phyloP scores from a whole-genome alignment of 352 stramenopile genomes.

The Globisporangium spinosum region DNA sequence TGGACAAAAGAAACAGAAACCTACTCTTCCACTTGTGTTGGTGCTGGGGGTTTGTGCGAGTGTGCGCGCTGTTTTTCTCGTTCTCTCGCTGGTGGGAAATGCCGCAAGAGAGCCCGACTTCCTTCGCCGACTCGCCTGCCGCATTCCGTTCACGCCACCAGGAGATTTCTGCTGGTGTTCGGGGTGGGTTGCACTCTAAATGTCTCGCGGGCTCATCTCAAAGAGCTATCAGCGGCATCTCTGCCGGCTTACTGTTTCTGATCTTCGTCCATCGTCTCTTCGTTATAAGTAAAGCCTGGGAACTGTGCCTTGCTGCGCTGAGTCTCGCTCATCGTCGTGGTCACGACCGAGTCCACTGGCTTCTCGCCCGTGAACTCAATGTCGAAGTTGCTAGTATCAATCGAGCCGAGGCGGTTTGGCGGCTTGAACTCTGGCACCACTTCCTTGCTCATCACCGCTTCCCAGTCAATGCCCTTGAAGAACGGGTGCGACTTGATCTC shows the following conservation, averaged over 20 bases:
- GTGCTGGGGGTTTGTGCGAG: background rate
- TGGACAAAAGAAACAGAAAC: conserved; percentile 19
- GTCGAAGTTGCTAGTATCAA: conserved; percentile 94
- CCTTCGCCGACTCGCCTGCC: background rate
- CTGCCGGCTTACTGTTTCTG: conserved; percentile 66
- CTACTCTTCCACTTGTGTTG: conserved; percentile 12
- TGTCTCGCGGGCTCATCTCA: conserved; percentile 10
- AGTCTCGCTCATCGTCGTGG: conserved; percentile 88
- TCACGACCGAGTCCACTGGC: conserved; percentile 88
- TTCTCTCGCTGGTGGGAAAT: conserved; percentile 7
- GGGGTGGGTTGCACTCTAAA: conserved; percentile 10
- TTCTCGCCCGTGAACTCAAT: conserved; percentile 92
- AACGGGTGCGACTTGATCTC: conserved; percentile 93
- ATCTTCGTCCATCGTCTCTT: conserved; percentile 83
- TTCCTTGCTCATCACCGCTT: conserved; percentile 85
- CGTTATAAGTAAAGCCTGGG: conserved; percentile 88
- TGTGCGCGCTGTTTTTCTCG: conserved; percentile 8
- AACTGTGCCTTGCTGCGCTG: conserved; percentile 90
- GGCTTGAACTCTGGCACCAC: conserved; percentile 91
- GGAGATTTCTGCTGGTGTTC: conserved; percentile 1
- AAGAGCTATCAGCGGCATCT: background rate
- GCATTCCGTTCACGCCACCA: background rate
- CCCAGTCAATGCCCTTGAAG: conserved; percentile 92
- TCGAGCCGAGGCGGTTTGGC: conserved; percentile 81
- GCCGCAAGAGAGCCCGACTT: background rate